Evolutionary conservation across 2,329 filamentous ascomycete genomes (phyloP).

Genomic region (Chalaropsis ovoidea): DNA sequence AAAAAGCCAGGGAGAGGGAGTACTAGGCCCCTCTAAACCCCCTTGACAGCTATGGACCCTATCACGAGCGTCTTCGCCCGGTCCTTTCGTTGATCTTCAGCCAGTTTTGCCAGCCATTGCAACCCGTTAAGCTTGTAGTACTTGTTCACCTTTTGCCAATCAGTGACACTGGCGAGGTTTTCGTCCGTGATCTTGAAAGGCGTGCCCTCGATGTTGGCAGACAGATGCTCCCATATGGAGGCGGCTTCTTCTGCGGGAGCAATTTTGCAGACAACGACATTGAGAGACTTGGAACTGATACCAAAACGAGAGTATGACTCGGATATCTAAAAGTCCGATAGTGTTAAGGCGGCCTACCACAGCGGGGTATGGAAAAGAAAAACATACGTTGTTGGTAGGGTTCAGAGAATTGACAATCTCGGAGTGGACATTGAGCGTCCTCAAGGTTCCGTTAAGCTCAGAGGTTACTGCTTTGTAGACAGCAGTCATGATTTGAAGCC

Average conservation of each 20-base stretch:
- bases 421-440: slow-evolving; percentile 77
- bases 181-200: slow-evolving; percentile 52
- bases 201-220: slow-evolving; percentile 50
- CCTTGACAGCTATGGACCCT: slow-evolving; percentile 68
- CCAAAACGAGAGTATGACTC: slow-evolving; percentile 87
- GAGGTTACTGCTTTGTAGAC: slow-evolving; percentile 67
- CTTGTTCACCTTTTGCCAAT: slow-evolving; percentile 64
- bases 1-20: neutral
- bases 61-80: slow-evolving; percentile 61
- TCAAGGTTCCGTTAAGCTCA: slow-evolving; percentile 50
- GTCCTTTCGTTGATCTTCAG: slow-evolving; percentile 37
- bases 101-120: slow-evolving; percentile 40
- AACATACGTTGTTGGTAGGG: slow-evolving; percentile 65
- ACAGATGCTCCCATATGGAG: slow-evolving; percentile 50
- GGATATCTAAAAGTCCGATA: slow-evolving; percentile 53
- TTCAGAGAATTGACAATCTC: slow-evolving; percentile 76
- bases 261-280: slow-evolving; percentile 75
- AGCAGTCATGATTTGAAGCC: slow-evolving; percentile 62
- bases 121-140: slow-evolving; percentile 70
- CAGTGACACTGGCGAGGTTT: slow-evolving; percentile 48
- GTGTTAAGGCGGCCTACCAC: neutral
- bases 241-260: slow-evolving; percentile 37
- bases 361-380: neutral
- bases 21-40: slow-evolving; percentile 29
- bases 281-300: slow-evolving; percentile 57